phyloP scores from a whole-genome alignment of 129 eudicot species.

The Cynara cardunculus region DNA sequence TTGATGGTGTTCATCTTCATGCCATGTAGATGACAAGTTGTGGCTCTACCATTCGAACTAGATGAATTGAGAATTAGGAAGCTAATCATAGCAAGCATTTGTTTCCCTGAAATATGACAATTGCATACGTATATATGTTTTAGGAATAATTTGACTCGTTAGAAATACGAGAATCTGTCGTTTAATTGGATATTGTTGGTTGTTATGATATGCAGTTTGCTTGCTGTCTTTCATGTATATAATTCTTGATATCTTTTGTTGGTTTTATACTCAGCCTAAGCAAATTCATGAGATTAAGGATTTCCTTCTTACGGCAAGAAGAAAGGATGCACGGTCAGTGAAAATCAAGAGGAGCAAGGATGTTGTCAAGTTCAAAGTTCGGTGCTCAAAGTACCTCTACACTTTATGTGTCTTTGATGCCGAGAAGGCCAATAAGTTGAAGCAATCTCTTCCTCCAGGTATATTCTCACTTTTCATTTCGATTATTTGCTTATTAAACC shows the following conservation, averaged over 20 bases:
- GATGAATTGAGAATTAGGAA: background rate
- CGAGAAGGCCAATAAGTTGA: constrained; percentile 27
- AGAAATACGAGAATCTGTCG: too few relatives aligned
- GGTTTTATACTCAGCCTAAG: constrained; percentile 17
- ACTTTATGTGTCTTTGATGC: background rate
- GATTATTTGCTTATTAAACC: too few relatives aligned
- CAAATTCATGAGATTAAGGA: constrained; percentile 29
- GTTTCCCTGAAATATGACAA: background rate
- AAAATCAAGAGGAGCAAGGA: constrained; percentile 21
- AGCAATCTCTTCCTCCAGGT: constrained; percentile 33
- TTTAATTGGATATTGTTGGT: background rate
- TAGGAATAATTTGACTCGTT: too few relatives aligned
- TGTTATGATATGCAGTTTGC: background rate
- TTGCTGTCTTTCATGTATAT: background rate
- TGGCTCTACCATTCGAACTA: background rate
- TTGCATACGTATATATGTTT: background rate
- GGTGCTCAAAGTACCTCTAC: constrained; percentile 19
- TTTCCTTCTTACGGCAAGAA: constrained; percentile 25
- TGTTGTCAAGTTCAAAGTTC: constrained; percentile 10
- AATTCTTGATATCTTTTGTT: background rate
- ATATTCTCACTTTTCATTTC: background rate
- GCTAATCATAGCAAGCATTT: background rate
- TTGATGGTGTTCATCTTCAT: background rate
- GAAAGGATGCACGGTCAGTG: constrained; percentile 29
- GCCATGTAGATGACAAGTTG: background rate